Evolutionary conservation across 2,329 filamentous ascomycete species (phyloP).

Genomic region (Aureobasidium sp.): DNA sequence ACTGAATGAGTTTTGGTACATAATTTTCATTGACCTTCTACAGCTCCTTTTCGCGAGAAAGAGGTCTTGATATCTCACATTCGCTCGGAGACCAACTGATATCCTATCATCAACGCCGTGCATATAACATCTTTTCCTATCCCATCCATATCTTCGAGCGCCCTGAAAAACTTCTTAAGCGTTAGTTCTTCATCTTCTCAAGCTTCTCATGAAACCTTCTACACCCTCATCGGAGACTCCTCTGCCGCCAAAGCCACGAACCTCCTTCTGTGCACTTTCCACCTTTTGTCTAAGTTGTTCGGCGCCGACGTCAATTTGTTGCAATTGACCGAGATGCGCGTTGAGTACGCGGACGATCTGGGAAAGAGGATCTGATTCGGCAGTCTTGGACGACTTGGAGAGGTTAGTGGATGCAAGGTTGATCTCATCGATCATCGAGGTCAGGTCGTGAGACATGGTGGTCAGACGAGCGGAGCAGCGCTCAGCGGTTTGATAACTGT

Average conservation of each 20-base stretch:
- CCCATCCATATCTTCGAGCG: not conserved
- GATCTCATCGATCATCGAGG: slow-evolving; percentile 97
- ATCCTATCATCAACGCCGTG: slow-evolving; percentile 4
- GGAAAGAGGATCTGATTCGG: slow-evolving; percentile 57
- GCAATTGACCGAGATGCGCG: slow-evolving; percentile 81
- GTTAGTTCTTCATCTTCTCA: not conserved
- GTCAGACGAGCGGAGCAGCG: slow-evolving; percentile 84
- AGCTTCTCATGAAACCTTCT: slow-evolving; percentile 87
- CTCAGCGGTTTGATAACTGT: slow-evolving; percentile 80
- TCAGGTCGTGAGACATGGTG: slow-evolving; percentile 86
- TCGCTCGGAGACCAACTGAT: not conserved
- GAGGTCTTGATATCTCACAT: not conserved
- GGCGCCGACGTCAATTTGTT: slow-evolving; percentile 86
- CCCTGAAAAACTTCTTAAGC: not conserved
- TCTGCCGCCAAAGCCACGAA: slow-evolving; percentile 49
- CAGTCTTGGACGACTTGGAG: slow-evolving; percentile 71
- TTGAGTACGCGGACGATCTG: slow-evolving; percentile 96
- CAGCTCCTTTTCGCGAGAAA: not conserved
- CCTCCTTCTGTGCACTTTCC: slow-evolving; percentile 70
- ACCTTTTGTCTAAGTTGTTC: slow-evolving; percentile 77
- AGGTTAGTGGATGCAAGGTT: slow-evolving; percentile 86
- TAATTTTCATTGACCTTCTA: not conserved
- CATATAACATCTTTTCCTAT: not conserved
- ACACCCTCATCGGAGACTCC: slow-evolving; percentile 57
- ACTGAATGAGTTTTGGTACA: not conserved